These are phyloP conservation scores for Senna siamea DNA, from an alignment of 306 rosid species.

Conservation along the genomic window DNA sequence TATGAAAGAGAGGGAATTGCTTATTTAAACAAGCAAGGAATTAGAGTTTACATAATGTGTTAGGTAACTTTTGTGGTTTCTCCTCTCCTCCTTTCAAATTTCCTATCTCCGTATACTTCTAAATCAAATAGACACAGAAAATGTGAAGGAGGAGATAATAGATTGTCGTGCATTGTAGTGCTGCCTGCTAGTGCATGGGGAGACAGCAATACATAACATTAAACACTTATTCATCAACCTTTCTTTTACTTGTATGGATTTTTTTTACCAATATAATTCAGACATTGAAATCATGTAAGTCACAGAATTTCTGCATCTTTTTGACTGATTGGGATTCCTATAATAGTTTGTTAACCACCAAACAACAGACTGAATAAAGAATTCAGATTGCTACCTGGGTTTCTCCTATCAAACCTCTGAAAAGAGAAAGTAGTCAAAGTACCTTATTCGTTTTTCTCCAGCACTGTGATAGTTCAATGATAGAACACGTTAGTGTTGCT, in stretches of 20 bases:
- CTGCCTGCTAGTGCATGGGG: neutral
- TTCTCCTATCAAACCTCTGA: conserved; percentile 3
- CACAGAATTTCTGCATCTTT: neutral
- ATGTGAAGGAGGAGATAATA: neutral
- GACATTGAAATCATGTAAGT: neutral
- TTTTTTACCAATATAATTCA: neutral
- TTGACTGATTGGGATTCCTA: neutral
- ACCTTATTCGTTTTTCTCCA: neutral
- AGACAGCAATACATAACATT: neutral
- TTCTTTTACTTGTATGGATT: neutral
- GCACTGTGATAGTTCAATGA: too few relatives aligned
- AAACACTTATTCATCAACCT: neutral
- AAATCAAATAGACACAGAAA: too few relatives aligned
- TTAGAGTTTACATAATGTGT: conserved; percentile 49
- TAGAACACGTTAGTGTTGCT: too few relatives aligned
- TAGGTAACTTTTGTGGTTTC: neutral
- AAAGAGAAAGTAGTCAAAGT: neutral
- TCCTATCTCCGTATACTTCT: too few relatives aligned
- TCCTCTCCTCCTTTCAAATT: too few relatives aligned
- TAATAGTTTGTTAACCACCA: neutral
- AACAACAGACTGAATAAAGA: neutral
- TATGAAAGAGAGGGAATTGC: conserved; percentile 57
- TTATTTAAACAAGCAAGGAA: conserved; percentile 77
- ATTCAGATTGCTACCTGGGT: neutral
- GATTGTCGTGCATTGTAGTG: neutral